Conservation (phyloP, 1,139 yeast species). For the Pichia sp. region DNA sequence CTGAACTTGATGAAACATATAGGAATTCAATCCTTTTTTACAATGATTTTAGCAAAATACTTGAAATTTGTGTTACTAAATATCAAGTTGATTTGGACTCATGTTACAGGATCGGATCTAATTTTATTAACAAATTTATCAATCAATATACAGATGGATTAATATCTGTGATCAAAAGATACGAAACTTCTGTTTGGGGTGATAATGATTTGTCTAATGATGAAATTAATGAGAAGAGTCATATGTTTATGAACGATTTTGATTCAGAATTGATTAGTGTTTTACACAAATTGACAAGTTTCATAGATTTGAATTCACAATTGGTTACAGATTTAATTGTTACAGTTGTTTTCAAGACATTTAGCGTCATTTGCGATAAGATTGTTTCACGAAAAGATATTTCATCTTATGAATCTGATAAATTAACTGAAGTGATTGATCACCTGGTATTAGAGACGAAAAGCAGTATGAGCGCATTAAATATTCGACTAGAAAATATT, state of each 20-base stretch:
- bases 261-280: constrained; percentile 4
- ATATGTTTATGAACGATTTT: constrained; percentile 11
- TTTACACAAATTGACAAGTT: background rate
- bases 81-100: constrained; percentile 18
- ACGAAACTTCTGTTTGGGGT: constrained; percentile 13
- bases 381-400: constrained; percentile 21
- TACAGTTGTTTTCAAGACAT: constrained; percentile 14
- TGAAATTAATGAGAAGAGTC: background rate
- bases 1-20: constrained; percentile 16
- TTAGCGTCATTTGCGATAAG: constrained; percentile 16
- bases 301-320: constrained; percentile 17
- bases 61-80: constrained; percentile 17
- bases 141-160: constrained; percentile 9
- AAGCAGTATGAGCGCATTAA: background rate
- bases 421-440: constrained; percentile 18
- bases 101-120: constrained; percentile 19
- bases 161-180: constrained; percentile 12
- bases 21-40: constrained; percentile 22
- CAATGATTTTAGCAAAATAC: constrained; percentile 24
- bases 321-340: constrained; percentile 16
- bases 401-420: constrained; percentile 26
- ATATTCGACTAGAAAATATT: constrained; percentile 15
- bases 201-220: constrained; percentile 6
- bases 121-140: constrained; percentile 12
- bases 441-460: constrained; percentile 1